Evolutionary conservation across 2,329 filamentous ascomycete genomes (phyloP).

Genomic region (Bipolaris sorokiniana): DNA sequence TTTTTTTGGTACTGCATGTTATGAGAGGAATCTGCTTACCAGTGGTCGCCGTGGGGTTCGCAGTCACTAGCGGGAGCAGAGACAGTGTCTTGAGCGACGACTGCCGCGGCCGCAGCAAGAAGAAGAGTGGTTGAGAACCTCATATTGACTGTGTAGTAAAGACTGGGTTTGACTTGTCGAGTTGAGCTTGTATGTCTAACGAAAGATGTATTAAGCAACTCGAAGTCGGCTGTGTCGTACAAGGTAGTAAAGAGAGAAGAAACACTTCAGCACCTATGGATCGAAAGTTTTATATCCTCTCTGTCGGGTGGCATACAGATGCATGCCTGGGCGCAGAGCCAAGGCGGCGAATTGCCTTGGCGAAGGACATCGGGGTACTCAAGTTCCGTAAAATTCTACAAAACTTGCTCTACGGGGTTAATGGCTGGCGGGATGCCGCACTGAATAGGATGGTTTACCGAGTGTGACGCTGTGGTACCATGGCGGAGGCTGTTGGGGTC

Average conservation of each 20-base stretch:
- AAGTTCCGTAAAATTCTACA: constrained; percentile 15
- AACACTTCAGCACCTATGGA: background rate
- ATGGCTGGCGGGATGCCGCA: constrained; percentile 9
- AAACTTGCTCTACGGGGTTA: constrained; percentile 13
- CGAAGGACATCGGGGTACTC: constrained; percentile 36
- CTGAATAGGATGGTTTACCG: constrained; percentile 4
- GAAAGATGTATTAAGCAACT: background rate
- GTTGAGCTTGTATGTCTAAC: background rate
- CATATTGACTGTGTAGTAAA: constrained; percentile 19
- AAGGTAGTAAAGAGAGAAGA: constrained; percentile 5
- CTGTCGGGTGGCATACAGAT: constrained; percentile 7
- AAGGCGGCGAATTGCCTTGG: constrained; percentile 35
- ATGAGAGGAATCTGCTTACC: constrained; percentile 18
- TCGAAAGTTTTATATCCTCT: constrained; percentile 19
- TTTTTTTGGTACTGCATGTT: background rate
- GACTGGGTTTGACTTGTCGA: constrained; percentile 9
- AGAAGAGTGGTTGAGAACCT: constrained; percentile 25
- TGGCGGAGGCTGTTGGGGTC: constrained; percentile 10
- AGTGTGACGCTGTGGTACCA: constrained; percentile 10
- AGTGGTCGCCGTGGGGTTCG: constrained; percentile 35
- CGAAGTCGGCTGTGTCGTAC: constrained; percentile 5
- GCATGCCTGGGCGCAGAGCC: constrained; percentile 25
- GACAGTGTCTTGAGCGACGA: constrained; percentile 27
- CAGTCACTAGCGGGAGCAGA: constrained; percentile 15
- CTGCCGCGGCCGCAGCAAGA: constrained; percentile 19